A percentile compares a stretch with the other conserved stretches of the same genome.
phyloP scores from a whole-genome alignment of 441 rosid genomes.

The Kokia cookei region DNA sequence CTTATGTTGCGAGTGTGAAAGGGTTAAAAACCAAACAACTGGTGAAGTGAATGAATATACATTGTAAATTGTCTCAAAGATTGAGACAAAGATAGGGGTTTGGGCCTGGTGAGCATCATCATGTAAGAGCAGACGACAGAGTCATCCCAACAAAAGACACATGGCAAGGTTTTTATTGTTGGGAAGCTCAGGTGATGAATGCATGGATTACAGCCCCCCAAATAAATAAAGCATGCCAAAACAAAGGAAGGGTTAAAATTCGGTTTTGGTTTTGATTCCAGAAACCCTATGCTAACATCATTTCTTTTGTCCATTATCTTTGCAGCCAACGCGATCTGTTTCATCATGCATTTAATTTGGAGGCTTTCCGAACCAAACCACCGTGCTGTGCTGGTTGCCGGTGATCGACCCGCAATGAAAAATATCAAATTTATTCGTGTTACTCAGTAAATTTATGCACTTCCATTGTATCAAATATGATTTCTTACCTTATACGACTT shows the following conservation, averaged over 20 bases:
- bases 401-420: too few relatives aligned
- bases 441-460: too few relatives aligned
- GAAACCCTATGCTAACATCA: neutral
- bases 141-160: neutral
- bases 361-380: neutral
- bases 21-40: neutral
- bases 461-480: too few relatives aligned
- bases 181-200: neutral
- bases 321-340: neutral
- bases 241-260: neutral
- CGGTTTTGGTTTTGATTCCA: neutral
- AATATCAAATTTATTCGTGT: too few relatives aligned
- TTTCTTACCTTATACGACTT: too few relatives aligned
- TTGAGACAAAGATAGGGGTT: conserved; percentile 34
- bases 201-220: neutral
- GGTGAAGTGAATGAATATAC: neutral
- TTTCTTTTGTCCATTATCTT: neutral
- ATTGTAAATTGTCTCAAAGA: conserved; percentile 18
- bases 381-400: too few relatives aligned
- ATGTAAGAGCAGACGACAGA: neutral
- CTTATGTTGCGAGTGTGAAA: neutral
- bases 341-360: neutral
- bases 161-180: neutral
- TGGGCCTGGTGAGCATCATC: neutral
- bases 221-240: neutral